Percentiles rank a stretch among this genome's conserved stretches.
phyloP scores from a whole-genome alignment of 2,329 filamentous ascomycete genomes.

The Fusarium marasasianum region DNA sequence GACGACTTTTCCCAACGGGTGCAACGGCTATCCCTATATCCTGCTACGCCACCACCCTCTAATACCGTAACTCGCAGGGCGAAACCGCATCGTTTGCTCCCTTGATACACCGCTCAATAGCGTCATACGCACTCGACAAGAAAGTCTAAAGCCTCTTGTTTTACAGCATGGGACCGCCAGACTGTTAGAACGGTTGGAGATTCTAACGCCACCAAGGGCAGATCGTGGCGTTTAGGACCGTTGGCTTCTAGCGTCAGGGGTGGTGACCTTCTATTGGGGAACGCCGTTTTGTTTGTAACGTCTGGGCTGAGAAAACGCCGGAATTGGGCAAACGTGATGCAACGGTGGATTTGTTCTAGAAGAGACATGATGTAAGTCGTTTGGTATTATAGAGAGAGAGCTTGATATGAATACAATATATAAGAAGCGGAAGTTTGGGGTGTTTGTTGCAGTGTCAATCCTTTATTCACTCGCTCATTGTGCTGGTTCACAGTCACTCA shows the following conservation, averaged over 20 bases:
- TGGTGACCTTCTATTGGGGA: constrained; percentile 1
- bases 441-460: not conserved
- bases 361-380: constrained; percentile 7
- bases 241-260: constrained; percentile 29
- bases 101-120: not conserved
- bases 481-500: constrained; percentile 16
- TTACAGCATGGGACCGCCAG: not conserved
- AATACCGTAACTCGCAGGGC: constrained; percentile 3
- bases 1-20: not conserved
- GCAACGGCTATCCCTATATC: not conserved
- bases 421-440: not conserved
- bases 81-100: not conserved
- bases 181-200: constrained; percentile 10
- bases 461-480: constrained; percentile 1
- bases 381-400: not conserved
- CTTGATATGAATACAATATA: constrained; percentile 5
- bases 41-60: constrained; percentile 1
- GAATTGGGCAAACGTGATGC: constrained; percentile 18
- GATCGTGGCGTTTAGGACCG: constrained; percentile 28
- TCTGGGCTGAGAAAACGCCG: constrained; percentile 14
- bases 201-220: constrained; percentile 22
- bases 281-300: constrained; percentile 19
- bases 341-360: constrained; percentile 17
- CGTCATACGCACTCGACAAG: not conserved
- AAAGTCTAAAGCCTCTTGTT: constrained; percentile 14